A percentile compares a stretch with the other conserved stretches of the same genome.
Conservation (phyloP, 148 eudicot species). For the Vaccinium darrowii region DNA sequence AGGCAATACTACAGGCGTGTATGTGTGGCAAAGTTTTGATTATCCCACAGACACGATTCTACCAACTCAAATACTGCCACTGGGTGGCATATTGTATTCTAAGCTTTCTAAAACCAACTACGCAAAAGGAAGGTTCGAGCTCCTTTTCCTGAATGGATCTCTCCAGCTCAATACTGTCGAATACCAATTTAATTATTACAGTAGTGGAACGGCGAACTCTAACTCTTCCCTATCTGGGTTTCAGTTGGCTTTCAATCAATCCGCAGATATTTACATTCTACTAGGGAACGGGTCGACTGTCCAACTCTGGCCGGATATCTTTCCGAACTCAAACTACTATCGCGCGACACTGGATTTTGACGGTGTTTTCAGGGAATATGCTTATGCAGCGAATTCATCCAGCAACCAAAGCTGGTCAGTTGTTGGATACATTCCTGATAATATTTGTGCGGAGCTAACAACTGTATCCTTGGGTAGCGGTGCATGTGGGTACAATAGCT, state of each 20-base stretch:
- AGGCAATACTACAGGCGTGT: background rate
- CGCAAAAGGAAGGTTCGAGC: background rate
- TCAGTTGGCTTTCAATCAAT: slow-evolving; percentile 4
- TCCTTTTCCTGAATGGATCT: background rate
- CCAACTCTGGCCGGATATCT: background rate
- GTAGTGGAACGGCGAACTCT: background rate
- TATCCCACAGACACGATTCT: too few relatives aligned
- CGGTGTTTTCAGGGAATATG: background rate
- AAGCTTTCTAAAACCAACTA: background rate
- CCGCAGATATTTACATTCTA: background rate
- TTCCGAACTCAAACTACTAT: background rate
- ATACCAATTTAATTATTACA: background rate
- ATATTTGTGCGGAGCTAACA: background rate
- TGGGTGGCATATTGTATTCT: background rate
- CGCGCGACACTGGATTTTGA: slow-evolving; percentile 5
- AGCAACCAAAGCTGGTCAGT: background rate
- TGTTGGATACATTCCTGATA: slow-evolving; percentile 3
- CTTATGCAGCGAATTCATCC: background rate
- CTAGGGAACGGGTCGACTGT: background rate
- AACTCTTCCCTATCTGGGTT: background rate
- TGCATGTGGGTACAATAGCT: slow-evolving; percentile 11
- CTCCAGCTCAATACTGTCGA: background rate
- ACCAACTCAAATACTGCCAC: too few relatives aligned
- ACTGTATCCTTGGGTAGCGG: background rate
- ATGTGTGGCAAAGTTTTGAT: too few relatives aligned